Evolutionary conservation across 305 asterid genomes (phyloP).

Genomic region (Euphrasia arctica): DNA sequence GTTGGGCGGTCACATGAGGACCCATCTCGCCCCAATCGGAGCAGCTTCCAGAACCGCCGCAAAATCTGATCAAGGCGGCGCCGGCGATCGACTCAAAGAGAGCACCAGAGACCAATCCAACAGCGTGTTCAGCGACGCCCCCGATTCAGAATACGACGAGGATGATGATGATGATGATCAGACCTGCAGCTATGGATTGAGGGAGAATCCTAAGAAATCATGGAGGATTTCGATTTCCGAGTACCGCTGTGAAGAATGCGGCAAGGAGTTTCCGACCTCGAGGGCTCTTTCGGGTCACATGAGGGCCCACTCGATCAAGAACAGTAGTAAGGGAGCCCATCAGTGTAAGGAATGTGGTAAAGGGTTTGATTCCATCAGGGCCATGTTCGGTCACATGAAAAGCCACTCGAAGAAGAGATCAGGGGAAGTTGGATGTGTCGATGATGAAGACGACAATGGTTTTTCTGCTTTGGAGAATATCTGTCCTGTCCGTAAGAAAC

Average conservation of each 20-base stretch:
- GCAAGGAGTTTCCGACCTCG: slow-evolving; percentile 52
- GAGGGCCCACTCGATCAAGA: slow-evolving; percentile 62
- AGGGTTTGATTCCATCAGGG: slow-evolving; percentile 61
- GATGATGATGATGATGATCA: slow-evolving; percentile 29
- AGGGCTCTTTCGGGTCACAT: slow-evolving; percentile 82
- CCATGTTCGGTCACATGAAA: slow-evolving; percentile 90
- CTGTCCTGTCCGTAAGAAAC: slow-evolving; percentile 56
- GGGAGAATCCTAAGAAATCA: slow-evolving; percentile 80
- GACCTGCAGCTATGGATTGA: slow-evolving; percentile 46
- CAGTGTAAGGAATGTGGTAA: slow-evolving; percentile 63
- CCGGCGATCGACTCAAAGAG: no score
- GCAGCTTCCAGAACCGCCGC: slow-evolving; percentile 47
- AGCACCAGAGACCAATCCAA: no score
- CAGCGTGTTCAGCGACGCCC: no score
- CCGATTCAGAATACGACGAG: no score
- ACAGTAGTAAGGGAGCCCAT: slow-evolving; percentile 27
- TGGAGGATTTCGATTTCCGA: slow-evolving; percentile 44
- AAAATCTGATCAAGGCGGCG: slow-evolving; percentile 21
- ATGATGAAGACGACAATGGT: slow-evolving; percentile 13
- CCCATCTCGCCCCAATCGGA: slow-evolving; percentile 48
- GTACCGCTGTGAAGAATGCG: slow-evolving; percentile 58
- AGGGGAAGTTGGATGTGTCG: no score
- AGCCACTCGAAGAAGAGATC: slow-evolving; percentile 56
- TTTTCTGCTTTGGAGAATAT: slow-evolving; percentile 43
- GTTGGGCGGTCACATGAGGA: slow-evolving; percentile 92